Evolutionary conservation across 352 stramenopile genomes (phyloP).

Genomic region (Phytopythium ostracodes): DNA sequence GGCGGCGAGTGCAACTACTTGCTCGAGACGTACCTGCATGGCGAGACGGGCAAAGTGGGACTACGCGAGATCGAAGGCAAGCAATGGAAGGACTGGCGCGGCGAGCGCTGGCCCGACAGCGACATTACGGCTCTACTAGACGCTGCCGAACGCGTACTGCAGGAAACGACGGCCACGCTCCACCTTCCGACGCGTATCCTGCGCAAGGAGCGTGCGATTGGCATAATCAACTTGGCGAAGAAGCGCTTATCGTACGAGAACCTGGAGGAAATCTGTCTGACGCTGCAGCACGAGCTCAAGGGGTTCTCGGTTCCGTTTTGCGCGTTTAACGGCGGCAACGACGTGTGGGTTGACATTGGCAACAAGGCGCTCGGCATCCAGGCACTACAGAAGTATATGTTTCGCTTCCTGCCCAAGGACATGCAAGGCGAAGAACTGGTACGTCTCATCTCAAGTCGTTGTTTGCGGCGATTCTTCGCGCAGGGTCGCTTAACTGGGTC

Average conservation of each 20-base stretch:
- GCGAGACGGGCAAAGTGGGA: constrained; percentile 33
- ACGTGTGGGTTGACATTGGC: constrained; percentile 96
- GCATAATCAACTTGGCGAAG: constrained; percentile 85
- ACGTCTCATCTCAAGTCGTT: constrained; percentile 9
- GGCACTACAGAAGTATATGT: constrained; percentile 87
- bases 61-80: constrained; percentile 62
- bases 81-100: constrained; percentile 78
- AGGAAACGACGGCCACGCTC: constrained; percentile 70
- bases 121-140: constrained; percentile 88
- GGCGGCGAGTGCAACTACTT: constrained; percentile 97
- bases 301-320: constrained; percentile 88
- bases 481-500: no score
- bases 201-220: constrained; percentile 92
- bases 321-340: constrained; percentile 95
- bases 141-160: constrained; percentile 64
- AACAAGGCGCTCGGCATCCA: constrained; percentile 94
- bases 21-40: constrained; percentile 58
- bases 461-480: no score
- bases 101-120: constrained; percentile 80
- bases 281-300: constrained; percentile 86
- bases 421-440: constrained; percentile 60
- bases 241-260: constrained; percentile 89
- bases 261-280: constrained; percentile 93
- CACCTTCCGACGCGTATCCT: constrained; percentile 86
- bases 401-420: constrained; percentile 73